These are phyloP conservation scores for Penicillium nucicola DNA, from an alignment of 495 filamentous ascomycete species.

Conservation along the genomic window DNA sequence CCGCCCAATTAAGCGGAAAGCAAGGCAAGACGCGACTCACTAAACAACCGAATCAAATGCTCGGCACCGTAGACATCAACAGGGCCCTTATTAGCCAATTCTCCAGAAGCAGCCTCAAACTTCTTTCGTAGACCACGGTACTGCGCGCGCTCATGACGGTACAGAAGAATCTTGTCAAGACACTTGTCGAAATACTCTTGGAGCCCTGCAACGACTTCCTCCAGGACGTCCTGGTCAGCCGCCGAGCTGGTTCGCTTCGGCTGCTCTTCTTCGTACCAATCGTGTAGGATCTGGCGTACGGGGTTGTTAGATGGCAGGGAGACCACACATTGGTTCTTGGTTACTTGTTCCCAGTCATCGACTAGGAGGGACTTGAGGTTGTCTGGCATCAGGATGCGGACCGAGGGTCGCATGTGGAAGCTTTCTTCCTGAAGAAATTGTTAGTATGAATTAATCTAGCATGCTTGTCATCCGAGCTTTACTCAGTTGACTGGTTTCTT, in stretches of 20 bases:
- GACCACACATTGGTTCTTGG: conserved; percentile 86
- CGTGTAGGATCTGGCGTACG: conserved; percentile 72
- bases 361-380: conserved; percentile 85
- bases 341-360: conserved; percentile 98
- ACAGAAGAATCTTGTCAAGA: conserved; percentile 83
- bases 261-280: conserved; percentile 69
- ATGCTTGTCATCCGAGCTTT: too few species aligned
- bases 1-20: neutral
- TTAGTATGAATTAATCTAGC: too few species aligned
- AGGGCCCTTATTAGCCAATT: conserved; percentile 60
- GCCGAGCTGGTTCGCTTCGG: conserved; percentile 56
- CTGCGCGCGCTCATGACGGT: conserved; percentile 86
- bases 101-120: conserved; percentile 52
- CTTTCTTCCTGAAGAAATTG: conserved; percentile 69
- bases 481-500: conserved; percentile 30
- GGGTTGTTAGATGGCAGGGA: conserved; percentile 73
- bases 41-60: conserved; percentile 82
- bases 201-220: conserved; percentile 80
- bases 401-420: conserved; percentile 73
- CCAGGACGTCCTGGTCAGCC: conserved; percentile 75
- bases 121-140: conserved; percentile 68
- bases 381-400: conserved; percentile 79
- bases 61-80: conserved; percentile 90
- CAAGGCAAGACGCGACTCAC: conserved; percentile 47
- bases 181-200: conserved; percentile 89